Evolutionary conservation across 495 filamentous ascomycete species (phyloP).

Genomic region (Bryoglossum gracile): DNA sequence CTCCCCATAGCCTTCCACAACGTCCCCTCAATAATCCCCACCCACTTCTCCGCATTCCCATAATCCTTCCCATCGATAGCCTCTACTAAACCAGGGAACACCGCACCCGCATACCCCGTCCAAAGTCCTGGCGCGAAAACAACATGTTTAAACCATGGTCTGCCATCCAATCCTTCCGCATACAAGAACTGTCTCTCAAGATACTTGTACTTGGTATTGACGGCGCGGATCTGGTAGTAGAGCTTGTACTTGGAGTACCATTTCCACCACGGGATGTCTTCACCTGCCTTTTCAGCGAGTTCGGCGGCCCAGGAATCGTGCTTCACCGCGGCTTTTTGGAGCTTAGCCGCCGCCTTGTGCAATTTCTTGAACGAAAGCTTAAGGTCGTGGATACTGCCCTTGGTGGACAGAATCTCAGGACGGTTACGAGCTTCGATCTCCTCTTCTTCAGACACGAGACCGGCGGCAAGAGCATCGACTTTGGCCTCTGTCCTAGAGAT

Average conservation of each 20-base stretch:
- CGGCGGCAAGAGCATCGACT: slow-evolving; percentile 32
- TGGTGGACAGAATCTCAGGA: slow-evolving; percentile 21
- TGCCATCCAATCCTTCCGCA: slow-evolving; percentile 66
- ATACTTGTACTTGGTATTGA: slow-evolving; percentile 63
- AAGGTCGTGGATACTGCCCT: slow-evolving; percentile 50
- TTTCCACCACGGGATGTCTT: slow-evolving; percentile 75
- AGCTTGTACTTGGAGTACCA: slow-evolving; percentile 63
- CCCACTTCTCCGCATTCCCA: slow-evolving; percentile 62
- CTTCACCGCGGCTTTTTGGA: slow-evolving; percentile 49
- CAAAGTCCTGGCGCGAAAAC: slow-evolving; percentile 82
- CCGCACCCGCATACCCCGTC: slow-evolving; percentile 75
- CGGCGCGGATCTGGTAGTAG: slow-evolving; percentile 52
- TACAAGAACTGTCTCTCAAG: slow-evolving; percentile 82
- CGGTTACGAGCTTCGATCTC: slow-evolving; percentile 46
- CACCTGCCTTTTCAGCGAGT: slow-evolving; percentile 57
- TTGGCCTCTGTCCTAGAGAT: slow-evolving; percentile 61
- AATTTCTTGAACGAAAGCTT: slow-evolving; percentile 35
- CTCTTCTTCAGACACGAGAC: slow-evolving; percentile 32
- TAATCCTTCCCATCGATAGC: slow-evolving; percentile 73
- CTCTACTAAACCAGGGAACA: slow-evolving; percentile 85
- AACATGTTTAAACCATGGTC: slow-evolving; percentile 91
- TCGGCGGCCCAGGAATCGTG: slow-evolving; percentile 54
- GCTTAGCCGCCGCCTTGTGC: slow-evolving; percentile 40
- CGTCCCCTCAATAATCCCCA: slow-evolving; percentile 68
- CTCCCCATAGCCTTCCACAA: slow-evolving; percentile 56